Percentiles rank a stretch among this genome's conserved stretches.
Conservation (phyloP, 495 filamentous ascomycete genomes). For the Cercophora sp. region DNA sequence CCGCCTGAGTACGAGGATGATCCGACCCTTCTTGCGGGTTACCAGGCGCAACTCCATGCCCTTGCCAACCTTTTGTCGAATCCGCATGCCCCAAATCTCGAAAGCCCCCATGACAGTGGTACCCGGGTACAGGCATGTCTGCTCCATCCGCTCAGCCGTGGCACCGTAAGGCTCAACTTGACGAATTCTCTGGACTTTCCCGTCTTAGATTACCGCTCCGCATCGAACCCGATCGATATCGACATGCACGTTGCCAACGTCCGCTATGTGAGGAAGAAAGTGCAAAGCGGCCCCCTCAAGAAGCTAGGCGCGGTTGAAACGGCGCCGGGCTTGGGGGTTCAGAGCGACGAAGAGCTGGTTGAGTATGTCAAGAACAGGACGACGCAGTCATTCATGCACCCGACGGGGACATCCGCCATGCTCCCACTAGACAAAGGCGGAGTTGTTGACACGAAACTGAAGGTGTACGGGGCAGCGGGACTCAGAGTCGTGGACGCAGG, state of each 20-base stretch:
- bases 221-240: slow-evolving; percentile 26
- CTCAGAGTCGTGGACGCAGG: too few relatives aligned
- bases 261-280: slow-evolving; percentile 7
- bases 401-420: slow-evolving; percentile 12
- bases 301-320: background rate
- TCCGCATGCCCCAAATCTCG: slow-evolving; percentile 3
- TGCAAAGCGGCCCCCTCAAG: background rate
- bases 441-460: slow-evolving; percentile 33
- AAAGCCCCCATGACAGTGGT: slow-evolving; percentile 17
- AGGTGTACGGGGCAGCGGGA: slow-evolving; percentile 33
- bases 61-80: slow-evolving; percentile 20
- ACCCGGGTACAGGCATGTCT: background rate
- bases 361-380: background rate
- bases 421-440: slow-evolving; percentile 12
- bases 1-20: slow-evolving; percentile 6
- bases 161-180: slow-evolving; percentile 29
- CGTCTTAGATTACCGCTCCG: slow-evolving; percentile 21
- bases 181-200: slow-evolving; percentile 26
- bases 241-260: slow-evolving; percentile 13
- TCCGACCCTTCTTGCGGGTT: slow-evolving; percentile 29
- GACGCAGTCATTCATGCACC: slow-evolving; percentile 7
- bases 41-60: slow-evolving; percentile 20
- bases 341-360: background rate
- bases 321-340: background rate
- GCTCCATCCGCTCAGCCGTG: slow-evolving; percentile 31